phyloP scores from a whole-genome alignment of 345 rosid species.

The Rhizophora mangle region DNA sequence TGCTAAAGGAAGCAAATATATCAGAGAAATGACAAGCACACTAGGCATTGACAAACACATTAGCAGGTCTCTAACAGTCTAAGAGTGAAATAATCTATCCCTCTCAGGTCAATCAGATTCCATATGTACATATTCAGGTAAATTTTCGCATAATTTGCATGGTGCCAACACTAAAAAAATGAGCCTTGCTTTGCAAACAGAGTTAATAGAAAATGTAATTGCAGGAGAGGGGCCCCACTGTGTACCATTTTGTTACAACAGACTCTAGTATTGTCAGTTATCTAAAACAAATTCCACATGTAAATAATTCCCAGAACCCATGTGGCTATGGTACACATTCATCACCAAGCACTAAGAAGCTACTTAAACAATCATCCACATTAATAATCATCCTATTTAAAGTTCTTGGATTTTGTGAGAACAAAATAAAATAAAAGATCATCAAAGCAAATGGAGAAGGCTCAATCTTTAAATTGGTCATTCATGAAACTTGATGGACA shows the following conservation, averaged over 20 bases:
- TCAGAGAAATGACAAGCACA: constrained; percentile 1
- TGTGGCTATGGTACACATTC: too few relatives aligned
- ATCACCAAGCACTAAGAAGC: too few relatives aligned
- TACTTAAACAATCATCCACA: too few relatives aligned
- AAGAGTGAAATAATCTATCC: too few relatives aligned
- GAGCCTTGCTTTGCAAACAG: neutral
- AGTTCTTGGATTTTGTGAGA: constrained; percentile 1
- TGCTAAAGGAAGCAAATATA: neutral
- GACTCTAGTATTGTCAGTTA: neutral
- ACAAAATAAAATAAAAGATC: neutral
- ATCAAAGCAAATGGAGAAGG: neutral
- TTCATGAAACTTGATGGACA: neutral
- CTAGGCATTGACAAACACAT: neutral
- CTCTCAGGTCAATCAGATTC: too few relatives aligned
- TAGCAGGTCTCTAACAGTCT: neutral
- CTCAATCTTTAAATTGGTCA: neutral
- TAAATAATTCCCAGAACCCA: too few relatives aligned
- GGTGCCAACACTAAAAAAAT: neutral
- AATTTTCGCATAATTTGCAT: neutral
- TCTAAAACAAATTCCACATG: neutral
- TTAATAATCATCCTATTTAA: too few relatives aligned
- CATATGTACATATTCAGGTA: too few relatives aligned
- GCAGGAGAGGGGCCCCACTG: neutral
- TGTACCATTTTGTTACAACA: neutral
- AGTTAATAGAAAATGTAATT: neutral